Evolutionary conservation across 495 filamentous ascomycete genomes (phyloP).

Genomic region (Poronia punctata): DNA sequence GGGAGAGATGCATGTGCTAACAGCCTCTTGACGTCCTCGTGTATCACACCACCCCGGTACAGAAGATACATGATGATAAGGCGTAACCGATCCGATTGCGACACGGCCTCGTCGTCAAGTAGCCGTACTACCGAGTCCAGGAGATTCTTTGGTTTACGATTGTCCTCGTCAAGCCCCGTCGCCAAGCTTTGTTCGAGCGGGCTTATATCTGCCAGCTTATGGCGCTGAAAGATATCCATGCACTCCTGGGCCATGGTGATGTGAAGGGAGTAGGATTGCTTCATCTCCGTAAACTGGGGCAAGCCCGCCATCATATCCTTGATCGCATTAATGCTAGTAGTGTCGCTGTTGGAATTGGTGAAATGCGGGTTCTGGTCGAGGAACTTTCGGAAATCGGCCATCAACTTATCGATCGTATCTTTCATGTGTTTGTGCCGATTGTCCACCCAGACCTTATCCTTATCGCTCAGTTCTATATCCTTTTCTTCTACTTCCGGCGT

Average conservation of each 20-base stretch:
- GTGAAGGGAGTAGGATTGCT: conserved; percentile 91
- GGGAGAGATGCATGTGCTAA: conserved; percentile 77
- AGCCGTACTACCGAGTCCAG: conserved; percentile 79
- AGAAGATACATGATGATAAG: conserved; percentile 80
- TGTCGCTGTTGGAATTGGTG: conserved; percentile 58
- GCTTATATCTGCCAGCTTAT: conserved; percentile 80
- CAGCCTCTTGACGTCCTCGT: conserved; percentile 77
- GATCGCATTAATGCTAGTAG: conserved; percentile 79
- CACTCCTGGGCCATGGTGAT: conserved; percentile 97
- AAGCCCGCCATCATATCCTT: conserved; percentile 94
- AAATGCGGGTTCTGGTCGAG: conserved; percentile 91
- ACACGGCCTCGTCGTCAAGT: conserved; percentile 70
- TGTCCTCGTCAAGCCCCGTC: conserved; percentile 89
- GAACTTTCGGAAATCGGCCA: conserved; percentile 87
- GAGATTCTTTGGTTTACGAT: conserved; percentile 81
- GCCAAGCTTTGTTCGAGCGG: conserved; percentile 78
- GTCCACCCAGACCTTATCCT: conserved; percentile 87
- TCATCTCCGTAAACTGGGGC: conserved; percentile 89
- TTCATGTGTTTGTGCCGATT: conserved; percentile 96
- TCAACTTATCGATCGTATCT: conserved; percentile 89
- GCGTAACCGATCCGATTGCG: conserved; percentile 66
- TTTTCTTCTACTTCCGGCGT: conserved; percentile 61
- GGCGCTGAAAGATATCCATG: conserved; percentile 81
- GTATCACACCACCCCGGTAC: conserved; percentile 79
- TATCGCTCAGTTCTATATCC: conserved; percentile 82